Conservation (phyloP, 495 filamentous ascomycete species). For the Pseudevernia furfuracea region DNA sequence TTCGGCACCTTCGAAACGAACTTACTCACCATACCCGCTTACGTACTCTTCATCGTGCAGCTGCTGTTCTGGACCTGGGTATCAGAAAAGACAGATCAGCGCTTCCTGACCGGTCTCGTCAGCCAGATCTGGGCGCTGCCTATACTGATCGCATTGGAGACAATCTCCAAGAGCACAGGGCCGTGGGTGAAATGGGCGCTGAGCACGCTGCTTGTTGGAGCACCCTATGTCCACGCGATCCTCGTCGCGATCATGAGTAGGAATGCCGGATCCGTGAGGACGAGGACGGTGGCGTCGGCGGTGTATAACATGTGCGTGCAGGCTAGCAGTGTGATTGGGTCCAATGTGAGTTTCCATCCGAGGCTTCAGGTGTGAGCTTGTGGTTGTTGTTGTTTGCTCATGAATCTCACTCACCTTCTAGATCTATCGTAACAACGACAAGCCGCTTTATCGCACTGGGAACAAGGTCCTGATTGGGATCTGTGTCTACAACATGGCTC, state of each 20-base stretch:
- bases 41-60: slow-evolving; percentile 38
- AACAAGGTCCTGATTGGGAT: slow-evolving; percentile 58
- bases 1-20: slow-evolving; percentile 64
- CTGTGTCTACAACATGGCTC: slow-evolving; percentile 42
- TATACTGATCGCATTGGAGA: slow-evolving; percentile 44
- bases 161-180: slow-evolving; percentile 28
- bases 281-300: slow-evolving; percentile 32
- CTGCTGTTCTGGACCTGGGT: slow-evolving; percentile 49
- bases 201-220: slow-evolving; percentile 26
- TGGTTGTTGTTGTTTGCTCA: neutral
- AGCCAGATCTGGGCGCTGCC: slow-evolving; percentile 53
- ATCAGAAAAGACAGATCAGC: slow-evolving; percentile 51
- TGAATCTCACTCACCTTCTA: slow-evolving; percentile 19
- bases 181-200: slow-evolving; percentile 11
- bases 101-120: slow-evolving; percentile 42
- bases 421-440: slow-evolving; percentile 59
- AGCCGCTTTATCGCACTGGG: slow-evolving; percentile 57
- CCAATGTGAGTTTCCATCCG: slow-evolving; percentile 53
- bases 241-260: slow-evolving; percentile 29
- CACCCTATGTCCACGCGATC: slow-evolving; percentile 30
- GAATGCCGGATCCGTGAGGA: slow-evolving; percentile 33
- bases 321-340: slow-evolving; percentile 51
- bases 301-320: slow-evolving; percentile 76
- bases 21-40: slow-evolving; percentile 58
- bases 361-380: neutral